Percentiles rank a stretch among this genome's conserved stretches.
Conservation (phyloP, 257 asterid species). For the Penstemon barbatus region DNA sequence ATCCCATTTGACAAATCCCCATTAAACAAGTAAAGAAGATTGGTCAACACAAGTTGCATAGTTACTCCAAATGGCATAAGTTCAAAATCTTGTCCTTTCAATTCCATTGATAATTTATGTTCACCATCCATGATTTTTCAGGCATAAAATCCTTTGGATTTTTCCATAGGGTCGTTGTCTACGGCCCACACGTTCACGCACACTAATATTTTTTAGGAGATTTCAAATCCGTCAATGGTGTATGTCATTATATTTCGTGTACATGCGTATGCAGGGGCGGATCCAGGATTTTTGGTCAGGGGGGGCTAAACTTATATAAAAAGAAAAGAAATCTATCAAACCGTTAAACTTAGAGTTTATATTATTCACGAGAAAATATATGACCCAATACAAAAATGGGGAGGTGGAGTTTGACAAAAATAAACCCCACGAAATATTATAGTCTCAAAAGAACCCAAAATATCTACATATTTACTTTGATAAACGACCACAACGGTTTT, state of each 20-base stretch:
- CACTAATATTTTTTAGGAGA: constrained; percentile 22
- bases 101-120: background rate
- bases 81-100: constrained; percentile 20
- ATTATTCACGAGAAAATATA: too few species aligned
- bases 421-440: too few species aligned
- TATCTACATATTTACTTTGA: too few species aligned
- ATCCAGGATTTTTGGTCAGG: too few species aligned
- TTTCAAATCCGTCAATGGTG: constrained; percentile 20
- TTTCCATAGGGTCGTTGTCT: constrained; percentile 30
- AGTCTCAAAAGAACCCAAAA: too few species aligned
- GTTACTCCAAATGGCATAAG: constrained; percentile 33
- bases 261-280: constrained; percentile 22
- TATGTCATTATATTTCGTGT: constrained; percentile 3
- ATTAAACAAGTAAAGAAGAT: constrained; percentile 30
- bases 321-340: too few species aligned
- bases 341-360: too few species aligned
- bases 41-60: constrained; percentile 26
- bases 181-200: constrained; percentile 26
- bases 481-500: too few species aligned
- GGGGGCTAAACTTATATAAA: too few species aligned
- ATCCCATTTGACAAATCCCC: constrained; percentile 28
- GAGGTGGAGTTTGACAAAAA: too few species aligned
- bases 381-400: too few species aligned
- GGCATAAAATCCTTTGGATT: constrained; percentile 25
- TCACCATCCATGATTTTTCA: constrained; percentile 12